phyloP scores from a whole-genome alignment of 2,329 filamentous ascomycete genomes.

The Colletotrichum trifolii region DNA sequence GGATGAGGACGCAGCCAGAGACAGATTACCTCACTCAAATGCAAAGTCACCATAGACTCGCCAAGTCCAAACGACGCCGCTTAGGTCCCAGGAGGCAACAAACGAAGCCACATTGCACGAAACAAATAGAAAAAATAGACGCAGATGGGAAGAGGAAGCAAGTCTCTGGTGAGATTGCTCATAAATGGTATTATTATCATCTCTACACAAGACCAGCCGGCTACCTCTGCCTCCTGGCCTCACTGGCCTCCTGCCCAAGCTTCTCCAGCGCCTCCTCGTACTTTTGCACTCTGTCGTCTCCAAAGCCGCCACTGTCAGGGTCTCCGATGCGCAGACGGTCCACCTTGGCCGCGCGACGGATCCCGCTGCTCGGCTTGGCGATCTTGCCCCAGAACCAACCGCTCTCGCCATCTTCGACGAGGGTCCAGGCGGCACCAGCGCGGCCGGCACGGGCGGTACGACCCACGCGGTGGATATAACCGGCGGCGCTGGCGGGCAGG shows the following conservation, averaged over 20 bases:
- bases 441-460: constrained; percentile 87
- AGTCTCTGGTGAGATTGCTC: too few relatives aligned
- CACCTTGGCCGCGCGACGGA: constrained; percentile 57
- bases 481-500: constrained; percentile 81
- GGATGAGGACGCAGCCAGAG: too few relatives aligned
- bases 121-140: too few relatives aligned
- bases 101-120: too few relatives aligned
- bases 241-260: constrained; percentile 70
- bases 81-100: too few relatives aligned
- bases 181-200: constrained; percentile 9
- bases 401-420: constrained; percentile 84
- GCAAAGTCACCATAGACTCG: too few relatives aligned
- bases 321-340: constrained; percentile 57
- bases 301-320: constrained; percentile 52
- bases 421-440: constrained; percentile 83
- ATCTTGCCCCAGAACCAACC: constrained; percentile 94
- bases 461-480: constrained; percentile 92
- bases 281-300: constrained; percentile 55
- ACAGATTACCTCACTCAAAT: too few relatives aligned
- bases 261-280: constrained; percentile 70
- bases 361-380: constrained; percentile 63
- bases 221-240: constrained; percentile 39
- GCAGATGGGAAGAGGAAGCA: too few relatives aligned
- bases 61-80: too few relatives aligned
- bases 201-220: neutral